phyloP scores from a whole-genome alignment of 257 asterid genomes.

The Ligustrum vulgare region DNA sequence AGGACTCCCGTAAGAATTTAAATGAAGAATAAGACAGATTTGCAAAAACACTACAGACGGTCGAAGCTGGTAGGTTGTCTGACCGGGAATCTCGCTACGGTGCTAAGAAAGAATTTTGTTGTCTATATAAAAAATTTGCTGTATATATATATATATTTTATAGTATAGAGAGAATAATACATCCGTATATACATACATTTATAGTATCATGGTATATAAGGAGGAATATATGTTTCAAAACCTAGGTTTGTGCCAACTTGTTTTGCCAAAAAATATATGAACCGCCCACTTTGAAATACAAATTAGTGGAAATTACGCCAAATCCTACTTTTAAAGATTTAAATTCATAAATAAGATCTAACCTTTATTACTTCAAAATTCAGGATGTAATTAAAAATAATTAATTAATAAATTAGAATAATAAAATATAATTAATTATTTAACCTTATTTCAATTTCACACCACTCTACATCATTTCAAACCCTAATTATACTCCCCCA shows the following conservation, averaged over 20 bases:
- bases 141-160: conserved; percentile 8
- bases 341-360: no score
- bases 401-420: no score
- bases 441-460: no score
- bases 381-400: no score
- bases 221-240: neutral
- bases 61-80: conserved; percentile 35
- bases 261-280: neutral
- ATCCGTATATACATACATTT: neutral
- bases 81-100: conserved; percentile 80
- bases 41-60: conserved; percentile 6
- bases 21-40: conserved; percentile 28
- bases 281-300: neutral
- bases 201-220: neutral
- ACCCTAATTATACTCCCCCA: no score
- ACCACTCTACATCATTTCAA: no score
- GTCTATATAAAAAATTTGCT: conserved; percentile 7
- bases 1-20: neutral
- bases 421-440: no score
- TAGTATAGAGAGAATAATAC: neutral
- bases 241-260: neutral
- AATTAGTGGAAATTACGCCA: no score
- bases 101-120: conserved; percentile 37
- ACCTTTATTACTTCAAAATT: no score
- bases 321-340: no score